phyloP scores from a whole-genome alignment of 1,284 basidiomycete genomes.

The Malassezia japonica region DNA sequence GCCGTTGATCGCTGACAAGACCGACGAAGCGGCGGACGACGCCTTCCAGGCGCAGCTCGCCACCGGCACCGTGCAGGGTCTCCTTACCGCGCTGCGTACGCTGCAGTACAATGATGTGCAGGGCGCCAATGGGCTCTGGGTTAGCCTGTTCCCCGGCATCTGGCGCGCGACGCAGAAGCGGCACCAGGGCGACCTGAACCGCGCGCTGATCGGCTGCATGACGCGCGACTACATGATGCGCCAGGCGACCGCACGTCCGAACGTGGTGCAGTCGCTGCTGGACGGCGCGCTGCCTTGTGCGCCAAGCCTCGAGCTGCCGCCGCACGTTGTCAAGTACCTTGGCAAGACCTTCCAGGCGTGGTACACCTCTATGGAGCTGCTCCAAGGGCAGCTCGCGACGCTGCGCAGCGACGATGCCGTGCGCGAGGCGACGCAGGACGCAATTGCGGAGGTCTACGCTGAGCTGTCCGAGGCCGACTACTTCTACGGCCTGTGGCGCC shows the following conservation, averaged over 20 bases:
- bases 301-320: conserved; percentile 78
- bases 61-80: conserved; percentile 19
- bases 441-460: conserved; percentile 87
- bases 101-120: conserved; percentile 71
- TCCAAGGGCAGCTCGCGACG: conserved; percentile 65
- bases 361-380: conserved; percentile 80
- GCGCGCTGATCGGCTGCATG: conserved; percentile 79
- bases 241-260: conserved; percentile 83
- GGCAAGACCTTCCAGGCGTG: conserved; percentile 93
- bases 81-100: conserved; percentile 61
- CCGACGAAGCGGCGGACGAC: conserved; percentile 15
- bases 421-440: conserved; percentile 77
- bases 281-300: conserved; percentile 72
- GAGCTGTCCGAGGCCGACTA: conserved; percentile 93
- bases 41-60: conserved; percentile 16
- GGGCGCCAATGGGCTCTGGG: conserved; percentile 74
- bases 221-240: conserved; percentile 87
- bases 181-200: conserved; percentile 79
- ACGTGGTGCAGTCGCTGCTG: conserved; percentile 84
- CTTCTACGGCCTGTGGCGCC: conserved; percentile 92
- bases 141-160: conserved; percentile 76
- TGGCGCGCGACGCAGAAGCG: conserved; percentile 77
- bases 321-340: conserved; percentile 89
- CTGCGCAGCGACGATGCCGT: conserved; percentile 63
- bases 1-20: conserved; percentile 21